Percentiles rank a stretch among this genome's conserved stretches.
Conservation (phyloP, 2,329 filamentous ascomycete genomes). For the Talaromyces sp. region DNA sequence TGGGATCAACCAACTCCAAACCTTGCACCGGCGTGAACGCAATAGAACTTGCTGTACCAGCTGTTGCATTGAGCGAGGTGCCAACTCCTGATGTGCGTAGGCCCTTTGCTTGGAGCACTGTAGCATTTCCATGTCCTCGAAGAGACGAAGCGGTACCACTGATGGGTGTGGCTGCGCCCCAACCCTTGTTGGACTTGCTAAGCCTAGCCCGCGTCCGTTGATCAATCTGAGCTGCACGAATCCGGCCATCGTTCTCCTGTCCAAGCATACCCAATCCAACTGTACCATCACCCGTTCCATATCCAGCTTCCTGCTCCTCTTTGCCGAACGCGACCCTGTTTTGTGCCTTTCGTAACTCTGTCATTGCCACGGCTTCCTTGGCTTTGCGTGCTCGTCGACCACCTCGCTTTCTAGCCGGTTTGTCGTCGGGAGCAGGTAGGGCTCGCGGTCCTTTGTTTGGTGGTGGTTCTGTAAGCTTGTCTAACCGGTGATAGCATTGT, state of each 20-base stretch:
- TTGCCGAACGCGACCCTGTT: conserved; percentile 95
- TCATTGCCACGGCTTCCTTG: conserved; percentile 96
- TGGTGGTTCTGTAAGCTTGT: conserved; percentile 88
- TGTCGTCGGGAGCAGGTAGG: conserved; percentile 90
- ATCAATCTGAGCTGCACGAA: conserved; percentile 85
- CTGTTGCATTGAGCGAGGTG: conserved; percentile 60
- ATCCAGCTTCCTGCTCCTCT: conserved; percentile 90
- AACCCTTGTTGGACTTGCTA: conserved; percentile 92
- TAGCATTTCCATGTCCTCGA: conserved; percentile 62
- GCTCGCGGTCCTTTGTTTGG: conserved; percentile 85
- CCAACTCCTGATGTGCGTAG: conserved; percentile 81
- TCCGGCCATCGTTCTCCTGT: conserved; percentile 79
- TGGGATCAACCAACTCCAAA: conserved; percentile 91
- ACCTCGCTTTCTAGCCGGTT: conserved; percentile 87
- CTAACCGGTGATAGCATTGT: conserved; percentile 78
- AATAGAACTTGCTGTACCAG: conserved; percentile 79
- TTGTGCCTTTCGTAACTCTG: conserved; percentile 90
- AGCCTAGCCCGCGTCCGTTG: conserved; percentile 90
- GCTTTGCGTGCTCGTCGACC: conserved; percentile 86
- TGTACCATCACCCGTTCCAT: conserved; percentile 80
- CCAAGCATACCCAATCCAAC: conserved; percentile 95
- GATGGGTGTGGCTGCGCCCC: conserved; percentile 68
- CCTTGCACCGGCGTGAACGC: conserved; percentile 95
- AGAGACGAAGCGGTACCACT: conserved; percentile 72
- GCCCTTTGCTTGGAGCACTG: conserved; percentile 67